Evolutionary conservation across 345 rosid genomes (phyloP).

Genomic region (Isatis tinctoria): DNA sequence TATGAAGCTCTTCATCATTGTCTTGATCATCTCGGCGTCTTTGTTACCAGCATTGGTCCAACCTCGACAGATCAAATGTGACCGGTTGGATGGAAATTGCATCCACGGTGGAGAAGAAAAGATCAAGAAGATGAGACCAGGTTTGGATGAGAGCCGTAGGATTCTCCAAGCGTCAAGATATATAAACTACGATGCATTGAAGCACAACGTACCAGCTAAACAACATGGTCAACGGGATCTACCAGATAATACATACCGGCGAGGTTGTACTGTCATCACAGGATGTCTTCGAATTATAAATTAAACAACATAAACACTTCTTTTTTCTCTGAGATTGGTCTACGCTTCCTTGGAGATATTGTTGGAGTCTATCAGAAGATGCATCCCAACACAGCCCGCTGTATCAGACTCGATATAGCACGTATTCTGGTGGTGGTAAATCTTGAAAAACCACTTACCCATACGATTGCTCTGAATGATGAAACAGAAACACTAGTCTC

Average conservation of each 20-base stretch:
- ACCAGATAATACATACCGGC: conserved; percentile 35
- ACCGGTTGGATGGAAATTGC: background rate
- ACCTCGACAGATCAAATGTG: background rate
- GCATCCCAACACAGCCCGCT: too few species aligned
- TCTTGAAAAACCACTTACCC: too few species aligned
- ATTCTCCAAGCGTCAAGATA: conserved; percentile 7
- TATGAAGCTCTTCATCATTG: background rate
- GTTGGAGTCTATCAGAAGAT: too few species aligned
- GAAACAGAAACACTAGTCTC: too few species aligned
- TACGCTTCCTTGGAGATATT: too few species aligned
- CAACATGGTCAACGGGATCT: conserved; percentile 7
- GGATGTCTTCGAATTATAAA: conserved; percentile 30
- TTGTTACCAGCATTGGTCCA: background rate
- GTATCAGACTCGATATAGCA: too few species aligned
- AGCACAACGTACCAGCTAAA: conserved; percentile 18
- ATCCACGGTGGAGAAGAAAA: background rate
- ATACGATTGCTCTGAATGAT: too few species aligned
- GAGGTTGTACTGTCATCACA: conserved; percentile 34
- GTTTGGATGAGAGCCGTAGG: background rate
- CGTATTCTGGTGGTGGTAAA: too few species aligned
- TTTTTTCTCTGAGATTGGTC: too few species aligned
- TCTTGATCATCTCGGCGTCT: background rate
- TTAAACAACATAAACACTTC: background rate
- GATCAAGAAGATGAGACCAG: background rate
- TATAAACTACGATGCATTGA: conserved; percentile 38